Evolutionary conservation across 2,329 filamentous ascomycete genomes (phyloP).

Genomic region (Phialemoniopsis sp.): DNA sequence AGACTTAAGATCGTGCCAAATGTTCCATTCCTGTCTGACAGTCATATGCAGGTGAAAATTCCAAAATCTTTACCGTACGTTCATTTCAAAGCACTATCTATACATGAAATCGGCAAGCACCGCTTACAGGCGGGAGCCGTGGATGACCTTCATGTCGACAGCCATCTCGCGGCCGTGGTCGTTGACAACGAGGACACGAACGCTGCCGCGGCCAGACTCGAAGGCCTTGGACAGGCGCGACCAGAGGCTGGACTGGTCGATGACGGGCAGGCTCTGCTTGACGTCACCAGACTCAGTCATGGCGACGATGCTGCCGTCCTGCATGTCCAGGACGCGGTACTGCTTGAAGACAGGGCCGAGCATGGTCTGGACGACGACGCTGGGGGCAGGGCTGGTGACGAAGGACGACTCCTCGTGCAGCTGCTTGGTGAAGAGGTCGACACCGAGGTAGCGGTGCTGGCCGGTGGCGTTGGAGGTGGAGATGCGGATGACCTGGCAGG

Average conservation of each 20-base stretch:
- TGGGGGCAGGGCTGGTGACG: constrained; percentile 93
- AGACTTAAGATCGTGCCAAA: no score
- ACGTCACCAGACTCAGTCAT: constrained; percentile 99
- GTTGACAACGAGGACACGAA: constrained; percentile 93
- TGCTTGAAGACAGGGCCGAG: constrained; percentile 99
- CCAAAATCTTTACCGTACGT: not conserved
- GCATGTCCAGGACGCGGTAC: constrained; percentile 98
- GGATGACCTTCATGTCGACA: constrained; percentile 98
- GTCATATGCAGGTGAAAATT: not conserved
- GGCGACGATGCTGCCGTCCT: constrained; percentile 78
- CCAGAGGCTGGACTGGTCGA: constrained; percentile 92
- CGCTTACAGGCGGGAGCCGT: constrained; percentile 65
- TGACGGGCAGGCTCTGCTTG: constrained; percentile 90
- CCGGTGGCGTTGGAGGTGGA: constrained; percentile 95
- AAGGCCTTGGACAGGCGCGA: constrained; percentile 78
- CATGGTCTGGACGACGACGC: constrained; percentile 99
- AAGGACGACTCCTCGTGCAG: constrained; percentile 98
- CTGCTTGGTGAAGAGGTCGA: constrained; percentile 99
- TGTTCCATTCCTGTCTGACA: no score
- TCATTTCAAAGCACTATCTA: not conserved
- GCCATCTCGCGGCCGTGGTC: constrained; percentile 91
- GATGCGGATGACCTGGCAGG: constrained; percentile 99
- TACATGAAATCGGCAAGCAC: not conserved
- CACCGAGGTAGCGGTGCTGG: constrained; percentile 99
- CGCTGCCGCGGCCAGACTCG: constrained; percentile 85